phyloP scores from a whole-genome alignment of 805 yeast species.

The Wickerhamiella occidentalis region DNA sequence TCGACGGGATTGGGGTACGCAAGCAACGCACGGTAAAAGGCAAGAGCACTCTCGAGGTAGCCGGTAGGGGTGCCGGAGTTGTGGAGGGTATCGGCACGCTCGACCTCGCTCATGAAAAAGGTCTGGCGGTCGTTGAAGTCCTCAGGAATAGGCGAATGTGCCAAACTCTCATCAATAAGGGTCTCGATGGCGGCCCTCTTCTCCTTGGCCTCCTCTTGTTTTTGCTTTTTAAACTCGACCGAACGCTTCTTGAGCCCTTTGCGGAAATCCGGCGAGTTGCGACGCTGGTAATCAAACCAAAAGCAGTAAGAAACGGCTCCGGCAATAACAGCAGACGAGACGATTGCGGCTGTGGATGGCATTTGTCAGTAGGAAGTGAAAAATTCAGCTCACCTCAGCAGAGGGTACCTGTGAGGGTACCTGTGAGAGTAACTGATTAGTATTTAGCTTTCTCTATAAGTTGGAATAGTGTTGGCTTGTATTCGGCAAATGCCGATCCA shows the following conservation, averaged over 20 bases:
- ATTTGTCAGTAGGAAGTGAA: constrained; percentile 15
- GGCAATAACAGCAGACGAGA: constrained; percentile 24
- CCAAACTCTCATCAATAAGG: constrained; percentile 52
- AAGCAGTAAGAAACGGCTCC: constrained; percentile 46
- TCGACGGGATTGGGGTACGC: constrained; percentile 94
- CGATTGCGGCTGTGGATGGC: constrained; percentile 27
- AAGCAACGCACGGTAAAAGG: constrained; percentile 84
- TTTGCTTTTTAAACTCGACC: constrained; percentile 46
- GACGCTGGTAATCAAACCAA: constrained; percentile 87
- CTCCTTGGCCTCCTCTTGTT: constrained; percentile 44
- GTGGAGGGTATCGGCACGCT: constrained; percentile 72
- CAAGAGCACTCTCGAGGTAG: constrained; percentile 63
- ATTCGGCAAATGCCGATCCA: background rate
- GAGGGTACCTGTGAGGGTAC: no score
- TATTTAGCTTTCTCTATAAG: no score
- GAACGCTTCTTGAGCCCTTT: constrained; percentile 52
- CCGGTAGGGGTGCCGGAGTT: constrained; percentile 47
- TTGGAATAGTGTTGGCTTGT: no score
- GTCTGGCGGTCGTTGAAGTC: constrained; percentile 58
- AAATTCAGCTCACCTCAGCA: background rate
- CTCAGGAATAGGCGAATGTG: constrained; percentile 62
- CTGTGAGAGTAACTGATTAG: no score
- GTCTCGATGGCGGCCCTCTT: constrained; percentile 44
- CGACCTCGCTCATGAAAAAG: constrained; percentile 72
- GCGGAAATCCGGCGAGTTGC: constrained; percentile 74